A percentile compares a stretch with the other conserved stretches of the same genome.
Conservation (phyloP, 495 filamentous ascomycete genomes). For the Sordaria brevicollis region DNA sequence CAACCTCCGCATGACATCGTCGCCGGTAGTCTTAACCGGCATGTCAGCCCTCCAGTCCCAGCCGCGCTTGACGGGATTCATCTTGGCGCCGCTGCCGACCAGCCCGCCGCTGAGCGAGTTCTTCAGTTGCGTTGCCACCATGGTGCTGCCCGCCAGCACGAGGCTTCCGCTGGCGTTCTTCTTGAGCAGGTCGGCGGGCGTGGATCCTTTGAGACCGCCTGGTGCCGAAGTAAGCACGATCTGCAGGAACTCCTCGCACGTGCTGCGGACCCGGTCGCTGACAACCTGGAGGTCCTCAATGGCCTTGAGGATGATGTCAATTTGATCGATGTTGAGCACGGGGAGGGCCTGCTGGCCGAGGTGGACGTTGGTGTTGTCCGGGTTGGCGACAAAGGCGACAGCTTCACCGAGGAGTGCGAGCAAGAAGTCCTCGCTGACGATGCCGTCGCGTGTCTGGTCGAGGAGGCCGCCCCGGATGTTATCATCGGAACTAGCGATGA, state of each 20-base stretch:
- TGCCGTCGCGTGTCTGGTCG: slow-evolving; percentile 64
- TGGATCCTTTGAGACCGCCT: slow-evolving; percentile 33
- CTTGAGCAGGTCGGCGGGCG: slow-evolving; percentile 54
- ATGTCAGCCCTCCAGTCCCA: slow-evolving; percentile 82
- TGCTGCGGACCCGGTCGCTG: slow-evolving; percentile 53
- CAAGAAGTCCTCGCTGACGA: slow-evolving; percentile 76
- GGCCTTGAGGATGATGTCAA: slow-evolving; percentile 65
- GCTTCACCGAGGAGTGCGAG: slow-evolving; percentile 78
- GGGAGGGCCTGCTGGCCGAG: slow-evolving; percentile 15
- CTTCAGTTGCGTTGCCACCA: slow-evolving; percentile 54
- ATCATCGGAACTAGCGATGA: slow-evolving; percentile 73
- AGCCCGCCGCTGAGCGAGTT: slow-evolving; percentile 30
- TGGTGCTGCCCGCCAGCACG: slow-evolving; percentile 58
- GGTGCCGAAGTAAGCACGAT: slow-evolving; percentile 36
- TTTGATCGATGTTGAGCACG: slow-evolving; percentile 50
- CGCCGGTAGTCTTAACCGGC: slow-evolving; percentile 42
- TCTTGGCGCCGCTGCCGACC: slow-evolving; percentile 22
- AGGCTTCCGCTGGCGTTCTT: slow-evolving; percentile 54
- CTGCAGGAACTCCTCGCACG: slow-evolving; percentile 62
- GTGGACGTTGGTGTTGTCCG: slow-evolving; percentile 19
- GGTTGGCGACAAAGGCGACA: slow-evolving; percentile 59
- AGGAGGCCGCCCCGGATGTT: slow-evolving; percentile 82
- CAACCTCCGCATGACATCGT: slow-evolving; percentile 61
- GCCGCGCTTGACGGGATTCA: slow-evolving; percentile 42
- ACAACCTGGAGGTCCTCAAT: slow-evolving; percentile 77